Evolutionary conservation across 768 basidiomycete species (phyloP).

Genomic region (Psilocybe tampanensis): DNA sequence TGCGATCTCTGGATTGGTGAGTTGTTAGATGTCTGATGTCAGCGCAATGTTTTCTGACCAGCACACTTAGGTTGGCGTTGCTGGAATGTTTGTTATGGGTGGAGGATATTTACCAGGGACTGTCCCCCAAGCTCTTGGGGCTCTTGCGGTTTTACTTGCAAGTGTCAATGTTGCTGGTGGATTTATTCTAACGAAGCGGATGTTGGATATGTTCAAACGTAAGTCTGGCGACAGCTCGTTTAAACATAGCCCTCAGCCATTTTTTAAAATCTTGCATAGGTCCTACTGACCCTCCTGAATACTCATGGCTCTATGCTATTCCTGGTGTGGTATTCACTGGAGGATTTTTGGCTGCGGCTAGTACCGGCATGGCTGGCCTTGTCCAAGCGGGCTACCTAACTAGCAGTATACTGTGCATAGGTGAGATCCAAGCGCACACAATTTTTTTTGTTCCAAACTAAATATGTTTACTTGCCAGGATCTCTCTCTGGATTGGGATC

Average conservation of each 20-base stretch:
- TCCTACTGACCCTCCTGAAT: conserved; percentile 85
- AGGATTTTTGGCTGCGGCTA: conserved; percentile 80
- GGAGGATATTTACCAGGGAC: conserved; percentile 85
- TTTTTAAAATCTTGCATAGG: conserved; percentile 43
- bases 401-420: conserved; percentile 85
- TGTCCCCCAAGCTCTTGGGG: conserved; percentile 77
- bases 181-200: conserved; percentile 87
- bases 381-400: conserved; percentile 88
- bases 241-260: conserved; percentile 1
- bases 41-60: neutral
- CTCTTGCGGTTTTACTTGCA: conserved; percentile 82
- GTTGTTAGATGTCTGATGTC: conserved; percentile 9
- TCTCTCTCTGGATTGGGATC: conserved; percentile 81
- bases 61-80: conserved; percentile 64
- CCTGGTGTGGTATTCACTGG: conserved; percentile 84
- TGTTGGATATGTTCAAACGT: conserved; percentile 95
- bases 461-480: conserved; percentile 37
- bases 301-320: conserved; percentile 79
- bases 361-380: conserved; percentile 82
- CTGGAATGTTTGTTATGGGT: conserved; percentile 90
- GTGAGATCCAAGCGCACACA: conserved; percentile 32
- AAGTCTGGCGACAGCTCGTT: conserved; percentile 18
- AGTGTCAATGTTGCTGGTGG: conserved; percentile 89
- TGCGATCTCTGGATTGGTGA: conserved; percentile 73
- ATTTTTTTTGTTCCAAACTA: neutral